Evolutionary conservation across 805 yeast species (phyloP), one percentile per base, ranked within the genome.

Genomic region (Starmerella bacillaris): DNA sequence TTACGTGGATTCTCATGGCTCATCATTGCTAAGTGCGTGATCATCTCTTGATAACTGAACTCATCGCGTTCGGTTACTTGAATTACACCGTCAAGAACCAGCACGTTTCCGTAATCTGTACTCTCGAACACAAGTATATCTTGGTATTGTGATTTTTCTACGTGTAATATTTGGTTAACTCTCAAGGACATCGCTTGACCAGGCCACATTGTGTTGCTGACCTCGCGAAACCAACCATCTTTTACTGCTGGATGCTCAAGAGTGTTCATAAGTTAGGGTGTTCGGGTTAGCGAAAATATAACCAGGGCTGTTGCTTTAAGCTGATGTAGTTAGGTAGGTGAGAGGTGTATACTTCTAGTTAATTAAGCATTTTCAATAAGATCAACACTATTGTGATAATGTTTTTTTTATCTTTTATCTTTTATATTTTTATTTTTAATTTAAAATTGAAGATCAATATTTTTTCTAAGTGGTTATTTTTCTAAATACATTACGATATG

Each of bases 1-100:
- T 68, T 75, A 67, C 79, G 80, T 39, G 96, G 96, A 63, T 79
- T 74, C 50, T 94, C 84, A 61, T 89, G 96, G 36, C 89, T 73
- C 70, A 76, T 78, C 59, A 89, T 53, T 5, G 93, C 94, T 52
- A 89, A 67, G 60, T 86, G 95, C 27, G 95, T 65, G 58, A 86
- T 86, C 96, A 86, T 89, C 63, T 86, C 98, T 64, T 89, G 98
- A 67, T 84, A 86, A 44, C 95, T 72, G 59, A 80, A 86, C 63
- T 86, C 98, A 52, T 86, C 98, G 54, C 96, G 74, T 63, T 86
- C 96, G 34, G 96, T 82, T 39, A 76, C 92, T 63, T 86, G 96
- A 54, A 86, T 84, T 38, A 78, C 93, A 45, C 89, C 86, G 57
- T 86, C 98, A 46, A 86, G 67, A 30, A 86, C 96, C 45, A 86